A percentile compares a stretch with the other conserved stretches of the same genome.
phyloP scores from a whole-genome alignment of 345 rosid genomes.

The Turnera subulata region DNA sequence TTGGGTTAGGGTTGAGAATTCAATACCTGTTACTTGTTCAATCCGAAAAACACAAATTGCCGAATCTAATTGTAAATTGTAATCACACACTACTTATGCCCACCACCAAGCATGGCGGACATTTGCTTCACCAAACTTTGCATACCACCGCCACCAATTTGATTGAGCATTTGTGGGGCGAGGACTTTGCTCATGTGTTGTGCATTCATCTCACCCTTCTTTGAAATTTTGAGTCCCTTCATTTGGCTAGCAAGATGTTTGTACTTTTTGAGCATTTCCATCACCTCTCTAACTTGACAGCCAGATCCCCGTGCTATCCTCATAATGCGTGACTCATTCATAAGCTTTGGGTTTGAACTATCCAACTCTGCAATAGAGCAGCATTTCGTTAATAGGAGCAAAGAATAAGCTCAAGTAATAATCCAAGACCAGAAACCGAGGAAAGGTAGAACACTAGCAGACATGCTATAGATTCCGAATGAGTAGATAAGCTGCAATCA shows the following conservation, averaged over 20 bases:
- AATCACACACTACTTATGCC: constrained; percentile 16
- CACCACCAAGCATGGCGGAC: constrained; percentile 71
- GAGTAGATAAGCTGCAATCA: neutral
- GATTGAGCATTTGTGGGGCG: constrained; percentile 77
- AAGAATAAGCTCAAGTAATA: neutral
- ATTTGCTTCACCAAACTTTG: constrained; percentile 84
- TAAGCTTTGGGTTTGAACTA: constrained; percentile 70
- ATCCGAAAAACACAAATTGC: too few relatives aligned
- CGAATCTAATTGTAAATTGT: too few relatives aligned
- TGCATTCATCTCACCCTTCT: constrained; percentile 82
- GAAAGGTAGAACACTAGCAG: too few relatives aligned
- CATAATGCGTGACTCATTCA: constrained; percentile 73
- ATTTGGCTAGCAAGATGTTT: constrained; percentile 82
- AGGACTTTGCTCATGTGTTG: constrained; percentile 86
- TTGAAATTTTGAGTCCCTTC: constrained; percentile 86
- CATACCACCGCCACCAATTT: constrained; percentile 87
- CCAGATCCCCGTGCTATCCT: constrained; percentile 85
- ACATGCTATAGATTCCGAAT: too few relatives aligned
- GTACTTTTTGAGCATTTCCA: constrained; percentile 86
- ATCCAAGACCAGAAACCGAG: neutral
- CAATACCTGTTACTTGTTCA: too few relatives aligned
- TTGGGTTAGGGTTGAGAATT: too few relatives aligned
- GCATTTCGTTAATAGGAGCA: neutral
- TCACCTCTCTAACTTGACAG: constrained; percentile 64
- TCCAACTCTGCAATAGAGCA: constrained; percentile 56